A percentile compares a stretch with the other conserved stretches of the same genome.
phyloP scores from a whole-genome alignment of 1,284 basidiomycete genomes.

The Volvariella volvacea region DNA sequence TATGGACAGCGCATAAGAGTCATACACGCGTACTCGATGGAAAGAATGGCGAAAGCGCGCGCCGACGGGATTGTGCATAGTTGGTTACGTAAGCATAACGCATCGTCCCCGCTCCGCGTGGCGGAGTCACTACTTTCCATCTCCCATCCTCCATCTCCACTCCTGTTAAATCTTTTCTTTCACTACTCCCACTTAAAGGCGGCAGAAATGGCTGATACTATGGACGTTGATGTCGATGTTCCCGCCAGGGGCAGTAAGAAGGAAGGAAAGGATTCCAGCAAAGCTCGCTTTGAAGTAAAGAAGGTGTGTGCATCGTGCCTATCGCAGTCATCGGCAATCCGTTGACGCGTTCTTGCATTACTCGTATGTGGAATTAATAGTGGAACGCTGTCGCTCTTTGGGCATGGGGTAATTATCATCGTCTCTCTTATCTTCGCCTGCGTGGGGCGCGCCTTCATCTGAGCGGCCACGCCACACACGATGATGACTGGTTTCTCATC shows the following conservation, averaged over 20 bases:
- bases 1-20: too few species aligned
- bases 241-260: constrained; percentile 41
- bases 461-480: too few species aligned
- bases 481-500: constrained; percentile 10
- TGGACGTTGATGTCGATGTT: constrained; percentile 76
- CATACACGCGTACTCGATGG: too few species aligned
- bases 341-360: constrained; percentile 7
- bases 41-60: too few species aligned
- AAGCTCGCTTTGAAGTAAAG: constrained; percentile 91
- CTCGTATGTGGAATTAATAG: constrained; percentile 35
- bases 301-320: constrained; percentile 53
- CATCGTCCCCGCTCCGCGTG: too few species aligned
- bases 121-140: too few species aligned
- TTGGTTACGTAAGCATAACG: too few species aligned
- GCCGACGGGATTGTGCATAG: too few species aligned
- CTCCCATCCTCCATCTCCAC: too few species aligned
- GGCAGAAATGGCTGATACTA: constrained; percentile 39
- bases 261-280: constrained; percentile 47
- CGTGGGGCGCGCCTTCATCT: too few species aligned
- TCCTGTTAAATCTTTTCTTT: too few species aligned
- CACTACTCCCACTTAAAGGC: too few species aligned
- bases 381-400: constrained; percentile 96
- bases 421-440: not conserved
- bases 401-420: constrained; percentile 78
- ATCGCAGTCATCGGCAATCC: constrained; percentile 7